Evolutionary conservation across 306 rosid genomes (phyloP).

Genomic region (Alnus rubra): DNA sequence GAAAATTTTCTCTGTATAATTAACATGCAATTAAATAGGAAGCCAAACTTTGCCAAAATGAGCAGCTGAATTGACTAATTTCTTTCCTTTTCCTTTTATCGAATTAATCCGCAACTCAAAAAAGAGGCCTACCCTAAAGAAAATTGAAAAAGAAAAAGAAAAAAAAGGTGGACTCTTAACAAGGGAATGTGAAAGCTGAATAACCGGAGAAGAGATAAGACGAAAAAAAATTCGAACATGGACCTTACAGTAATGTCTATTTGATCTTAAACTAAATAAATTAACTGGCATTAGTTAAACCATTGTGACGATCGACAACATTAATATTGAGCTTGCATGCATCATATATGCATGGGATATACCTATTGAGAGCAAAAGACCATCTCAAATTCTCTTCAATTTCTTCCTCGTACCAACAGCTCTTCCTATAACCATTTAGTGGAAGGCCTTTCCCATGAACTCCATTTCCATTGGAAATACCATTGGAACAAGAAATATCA

Average conservation of each 20-base stretch:
- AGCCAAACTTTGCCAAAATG: too few species aligned
- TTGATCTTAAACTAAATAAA: not conserved
- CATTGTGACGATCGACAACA: not conserved
- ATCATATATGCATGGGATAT: not conserved
- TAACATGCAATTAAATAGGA: too few species aligned
- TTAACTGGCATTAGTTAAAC: not conserved
- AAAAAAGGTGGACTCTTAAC: not conserved
- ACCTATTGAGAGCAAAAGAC: slow-evolving; percentile 98
- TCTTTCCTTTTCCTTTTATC: too few species aligned
- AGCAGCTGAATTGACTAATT: too few species aligned
- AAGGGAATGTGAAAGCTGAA: not conserved
- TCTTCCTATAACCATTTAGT: slow-evolving; percentile 80
- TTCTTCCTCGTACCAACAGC: slow-evolving; percentile 99
- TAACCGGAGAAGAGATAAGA: not conserved
- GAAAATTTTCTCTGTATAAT: too few species aligned
- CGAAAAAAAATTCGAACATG: not conserved
- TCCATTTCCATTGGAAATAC: slow-evolving; percentile 54
- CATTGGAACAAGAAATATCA: slow-evolving; percentile 64
- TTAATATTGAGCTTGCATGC: not conserved
- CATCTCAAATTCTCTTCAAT: slow-evolving; percentile 92
- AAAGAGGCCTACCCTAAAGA: too few species aligned
- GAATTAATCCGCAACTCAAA: too few species aligned
- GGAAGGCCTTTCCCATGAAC: slow-evolving; percentile 58
- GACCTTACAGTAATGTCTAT: not conserved
- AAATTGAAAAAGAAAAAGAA: too few species aligned